Evolutionary conservation across 2,329 filamentous ascomycete genomes (phyloP), one percentile per base, ranked within the genome.

Genomic region (Alternaria dauci): DNA sequence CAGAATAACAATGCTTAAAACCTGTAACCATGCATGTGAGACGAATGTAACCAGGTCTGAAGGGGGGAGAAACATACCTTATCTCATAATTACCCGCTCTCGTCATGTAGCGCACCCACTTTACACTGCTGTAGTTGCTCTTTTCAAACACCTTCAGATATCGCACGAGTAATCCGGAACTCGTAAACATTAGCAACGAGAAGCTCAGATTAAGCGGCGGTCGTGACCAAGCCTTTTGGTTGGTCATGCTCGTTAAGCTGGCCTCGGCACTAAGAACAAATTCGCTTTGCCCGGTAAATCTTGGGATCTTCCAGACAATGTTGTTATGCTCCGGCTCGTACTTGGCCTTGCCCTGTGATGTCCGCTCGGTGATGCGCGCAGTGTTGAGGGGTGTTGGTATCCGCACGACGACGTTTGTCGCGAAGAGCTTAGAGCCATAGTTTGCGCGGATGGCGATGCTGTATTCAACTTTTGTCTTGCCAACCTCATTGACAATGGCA

Each of bases 91-190:
- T 97, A 28, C 95, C 95, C 16, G 94, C 95, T 68, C 94, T 89
- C 18, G 95, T 99, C 95, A 99, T 98, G 80, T 99, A 99, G 71
- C 95, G 85, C 71, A 99, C 95, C 95, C 95, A 99, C 81, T 99
- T 99, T 50, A 99, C 95, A 76, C 93, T 97, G 65, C 92, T 96
- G 79, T 99, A 99, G 80, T 98, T 98, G 80, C 88, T 95, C 88
- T 99, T 99, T 83, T 99, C 95, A 82, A 99, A 99, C 2, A 99
- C 95, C 82, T 99, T 99, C 59, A 99, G 81, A 79, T 99, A 99
- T 51, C 96, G 85, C 58, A 99, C 95, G 66, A 99, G 77, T 75
- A 99, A 78, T 0, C 95, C 95, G 1, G 91, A 96, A 76, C 93
- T 97, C 20, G 95, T 99, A 77, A 99, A 99, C 96, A 99, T 99